phyloP scores from a whole-genome alignment of 2,329 filamentous ascomycete genomes.

The Parastagonospora avenae region DNA sequence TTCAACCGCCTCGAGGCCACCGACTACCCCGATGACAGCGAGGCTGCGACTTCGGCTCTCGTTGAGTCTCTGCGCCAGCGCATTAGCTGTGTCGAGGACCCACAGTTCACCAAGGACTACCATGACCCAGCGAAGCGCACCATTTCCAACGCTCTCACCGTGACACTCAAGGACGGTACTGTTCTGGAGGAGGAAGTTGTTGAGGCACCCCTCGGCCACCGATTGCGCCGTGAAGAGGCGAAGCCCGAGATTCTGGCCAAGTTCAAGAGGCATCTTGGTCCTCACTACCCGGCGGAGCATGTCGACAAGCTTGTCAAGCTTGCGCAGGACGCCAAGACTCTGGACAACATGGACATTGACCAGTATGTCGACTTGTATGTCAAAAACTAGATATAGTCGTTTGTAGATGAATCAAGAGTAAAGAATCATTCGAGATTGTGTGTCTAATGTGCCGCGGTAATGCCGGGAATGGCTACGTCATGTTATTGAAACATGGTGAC shows the following conservation, averaged over 20 bases:
- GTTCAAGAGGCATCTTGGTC: slow-evolving; percentile 88
- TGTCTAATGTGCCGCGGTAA: neutral
- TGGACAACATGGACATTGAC: slow-evolving; percentile 84
- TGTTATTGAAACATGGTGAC: neutral
- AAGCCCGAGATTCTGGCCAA: slow-evolving; percentile 97
- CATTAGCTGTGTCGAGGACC: slow-evolving; percentile 96
- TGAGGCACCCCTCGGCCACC: slow-evolving; percentile 93
- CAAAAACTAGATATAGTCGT: slow-evolving; percentile 51
- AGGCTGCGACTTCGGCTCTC: slow-evolving; percentile 87
- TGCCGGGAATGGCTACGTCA: neutral
- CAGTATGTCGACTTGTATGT: slow-evolving; percentile 90
- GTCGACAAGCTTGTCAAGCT: slow-evolving; percentile 84
- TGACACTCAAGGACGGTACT: slow-evolving; percentile 93
- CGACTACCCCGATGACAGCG: slow-evolving; percentile 91
- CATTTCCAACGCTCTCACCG: slow-evolving; percentile 95
- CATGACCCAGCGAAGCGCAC: slow-evolving; percentile 91
- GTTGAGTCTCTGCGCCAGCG: slow-evolving; percentile 90
- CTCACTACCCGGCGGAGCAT: slow-evolving; percentile 76
- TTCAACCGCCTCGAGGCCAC: slow-evolving; percentile 91
- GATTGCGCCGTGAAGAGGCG: slow-evolving; percentile 88
- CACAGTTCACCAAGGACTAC: slow-evolving; percentile 93
- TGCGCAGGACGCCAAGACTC: slow-evolving; percentile 72
- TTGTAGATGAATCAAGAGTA: neutral
- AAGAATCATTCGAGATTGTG: neutral
- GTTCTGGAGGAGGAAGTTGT: slow-evolving; percentile 88